Evolutionary conservation across 495 filamentous ascomycete genomes (phyloP).

Genomic region (Xylaria acuta): DNA sequence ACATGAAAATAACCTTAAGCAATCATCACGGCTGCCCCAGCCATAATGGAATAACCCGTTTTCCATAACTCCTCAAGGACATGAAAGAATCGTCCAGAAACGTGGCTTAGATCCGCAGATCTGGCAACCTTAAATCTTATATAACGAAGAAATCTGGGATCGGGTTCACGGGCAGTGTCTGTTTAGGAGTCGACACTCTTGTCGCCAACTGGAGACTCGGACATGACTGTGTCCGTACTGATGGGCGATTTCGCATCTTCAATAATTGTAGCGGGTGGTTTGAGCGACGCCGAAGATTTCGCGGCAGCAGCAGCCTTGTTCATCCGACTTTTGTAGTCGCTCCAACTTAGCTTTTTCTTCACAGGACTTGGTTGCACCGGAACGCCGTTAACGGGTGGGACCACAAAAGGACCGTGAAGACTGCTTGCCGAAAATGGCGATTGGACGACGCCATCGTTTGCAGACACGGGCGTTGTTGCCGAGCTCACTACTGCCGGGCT

Average conservation of each 20-base stretch:
- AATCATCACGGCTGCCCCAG: neutral
- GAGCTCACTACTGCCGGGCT: constrained; percentile 38
- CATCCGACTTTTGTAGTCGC: constrained; percentile 69
- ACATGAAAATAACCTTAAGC: constrained; percentile 14
- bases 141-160: constrained; percentile 3
- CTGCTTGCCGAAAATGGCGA: constrained; percentile 56
- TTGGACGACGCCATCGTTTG: constrained; percentile 51
- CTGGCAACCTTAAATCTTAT: neutral
- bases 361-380: constrained; percentile 63
- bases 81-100: neutral
- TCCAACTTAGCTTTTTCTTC: constrained; percentile 76
- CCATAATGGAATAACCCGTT: constrained; percentile 6
- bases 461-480: constrained; percentile 52
- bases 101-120: constrained; percentile 5
- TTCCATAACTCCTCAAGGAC: constrained; percentile 25
- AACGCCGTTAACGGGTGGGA: constrained; percentile 50
- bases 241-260: constrained; percentile 54
- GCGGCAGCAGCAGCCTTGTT: constrained; percentile 50
- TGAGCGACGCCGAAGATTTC: constrained; percentile 41
- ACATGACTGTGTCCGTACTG: constrained; percentile 34
- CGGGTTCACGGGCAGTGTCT: neutral
- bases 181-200: constrained; percentile 36
- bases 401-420: constrained; percentile 50
- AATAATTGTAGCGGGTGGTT: constrained; percentile 42
- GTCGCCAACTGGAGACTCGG: constrained; percentile 43